Evolutionary conservation across 2,329 filamentous ascomycete genomes (phyloP).

Genomic region (Hypoxylon sp.): DNA sequence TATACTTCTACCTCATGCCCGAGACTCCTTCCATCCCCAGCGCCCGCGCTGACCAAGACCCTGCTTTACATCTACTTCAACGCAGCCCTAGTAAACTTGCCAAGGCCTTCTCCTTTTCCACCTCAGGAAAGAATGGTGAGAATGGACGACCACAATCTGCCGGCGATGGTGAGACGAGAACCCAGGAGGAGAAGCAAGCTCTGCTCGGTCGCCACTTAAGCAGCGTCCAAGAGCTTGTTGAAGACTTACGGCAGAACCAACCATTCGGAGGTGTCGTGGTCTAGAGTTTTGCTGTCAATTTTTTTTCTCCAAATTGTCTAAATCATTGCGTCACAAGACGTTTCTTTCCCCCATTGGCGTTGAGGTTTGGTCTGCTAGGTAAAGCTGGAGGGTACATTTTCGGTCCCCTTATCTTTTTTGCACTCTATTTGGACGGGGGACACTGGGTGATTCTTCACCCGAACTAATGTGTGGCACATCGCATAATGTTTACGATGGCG

Average conservation of each 20-base stretch:
- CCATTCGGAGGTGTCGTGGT: conserved; percentile 66
- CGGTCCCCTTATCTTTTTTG: background rate
- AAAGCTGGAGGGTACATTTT: background rate
- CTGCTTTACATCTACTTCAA: conserved; percentile 63
- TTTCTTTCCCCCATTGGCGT: conserved; percentile 7
- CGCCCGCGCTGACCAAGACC: conserved; percentile 51
- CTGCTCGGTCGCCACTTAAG: conserved; percentile 79
- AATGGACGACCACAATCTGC: conserved; percentile 41
- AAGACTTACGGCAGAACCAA: conserved; percentile 81
- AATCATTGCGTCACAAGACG: conserved; percentile 8
- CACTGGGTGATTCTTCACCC: background rate
- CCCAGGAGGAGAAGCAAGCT: conserved; percentile 82
- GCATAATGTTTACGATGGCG: conserved; percentile 26
- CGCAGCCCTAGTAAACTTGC: conserved; percentile 74
- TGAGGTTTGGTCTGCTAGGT: conserved; percentile 7
- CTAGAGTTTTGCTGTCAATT: no score
- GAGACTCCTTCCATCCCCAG: conserved; percentile 72
- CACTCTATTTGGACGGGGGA: no score
- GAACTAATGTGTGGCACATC: conserved; percentile 15
- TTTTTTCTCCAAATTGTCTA: no score
- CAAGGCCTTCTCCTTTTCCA: conserved; percentile 58
- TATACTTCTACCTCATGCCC: conserved; percentile 99
- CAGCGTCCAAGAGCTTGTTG: conserved; percentile 85
- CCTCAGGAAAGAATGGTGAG: conserved; percentile 43
- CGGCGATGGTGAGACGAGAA: conserved; percentile 60